Evolutionary conservation across 2,329 filamentous ascomycete genomes (phyloP), one percentile per base, ranked within the genome.

Genomic region (Botrytis aclada): DNA sequence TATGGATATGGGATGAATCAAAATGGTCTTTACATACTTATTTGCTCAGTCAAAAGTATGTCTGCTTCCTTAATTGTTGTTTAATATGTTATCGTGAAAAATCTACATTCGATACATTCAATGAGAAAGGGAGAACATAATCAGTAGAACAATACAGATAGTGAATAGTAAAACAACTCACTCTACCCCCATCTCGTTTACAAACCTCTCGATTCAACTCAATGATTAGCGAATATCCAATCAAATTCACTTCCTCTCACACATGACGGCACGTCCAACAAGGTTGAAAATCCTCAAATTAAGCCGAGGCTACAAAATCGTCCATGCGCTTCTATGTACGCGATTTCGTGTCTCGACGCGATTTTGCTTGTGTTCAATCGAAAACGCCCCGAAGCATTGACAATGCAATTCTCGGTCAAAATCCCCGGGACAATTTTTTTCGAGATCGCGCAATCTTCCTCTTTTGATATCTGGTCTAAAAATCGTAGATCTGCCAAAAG

Each of bases 1-100:
- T 51, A 47, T 29, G 41, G 60, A 70, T 63, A 47, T 45, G 34
- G 61, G 29, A 39, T 70, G 69, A 70, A 70, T 70, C 25, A 63
- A 70, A 70, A 47, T 41, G n/a, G 41, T 25, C 6, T 56, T 41
- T 56, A 16, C 16, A 25, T 56, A 32, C 9, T 32, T 10, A 0
- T 25, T 1, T n/a, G 25, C 20, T 32, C 18, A 5, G 34, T 51
- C 25, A 16, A 34, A 20, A 51, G 7, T 29, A n/a, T n/a, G 20
- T 4, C 29, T 18, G 20, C 29, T 16, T 29, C n/a, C 51, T 16
- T 18, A 29, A 56, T 8, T 62, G 34, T 41, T 29, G 16, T 20
- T 45, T 63, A 9, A 45, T 32, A 29, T 45, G 51, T 56, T 16
- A 54, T n/a, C 12, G 25, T n/a, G 47, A n/a, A 16, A 54, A 54